Conservation (phyloP, 495 filamentous ascomycete species). For the Neurospora africana region DNA sequence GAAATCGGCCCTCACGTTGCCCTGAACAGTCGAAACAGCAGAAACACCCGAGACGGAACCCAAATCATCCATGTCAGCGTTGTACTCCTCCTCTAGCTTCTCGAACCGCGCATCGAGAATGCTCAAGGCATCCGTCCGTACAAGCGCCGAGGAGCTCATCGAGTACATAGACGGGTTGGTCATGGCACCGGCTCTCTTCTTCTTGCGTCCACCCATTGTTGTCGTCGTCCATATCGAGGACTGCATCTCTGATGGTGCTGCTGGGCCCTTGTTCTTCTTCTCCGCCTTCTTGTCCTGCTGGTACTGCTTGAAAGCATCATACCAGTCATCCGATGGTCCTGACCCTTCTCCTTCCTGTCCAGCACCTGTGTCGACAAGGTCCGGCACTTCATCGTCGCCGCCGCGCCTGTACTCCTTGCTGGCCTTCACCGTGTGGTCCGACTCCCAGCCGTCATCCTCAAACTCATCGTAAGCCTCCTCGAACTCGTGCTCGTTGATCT, state of each 20-base stretch:
- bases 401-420: conserved; percentile 30
- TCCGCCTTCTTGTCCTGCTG: conserved; percentile 58
- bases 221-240: conserved; percentile 73
- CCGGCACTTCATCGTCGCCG: conserved; percentile 36
- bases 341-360: conserved; percentile 24
- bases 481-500: conserved; percentile 41
- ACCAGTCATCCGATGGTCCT: conserved; percentile 58
- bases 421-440: conserved; percentile 81
- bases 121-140: conserved; percentile 78
- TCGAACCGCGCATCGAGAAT: conserved; percentile 87
- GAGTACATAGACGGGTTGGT: conserved; percentile 85
- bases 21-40: conserved; percentile 40
- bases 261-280: conserved; percentile 28
- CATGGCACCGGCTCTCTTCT: conserved; percentile 85
- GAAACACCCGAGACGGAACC: conserved; percentile 36
- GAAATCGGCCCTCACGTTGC: conserved; percentile 60
- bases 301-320: conserved; percentile 82
- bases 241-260: conserved; percentile 49
- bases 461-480: conserved; percentile 43
- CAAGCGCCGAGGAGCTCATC: conserved; percentile 89
- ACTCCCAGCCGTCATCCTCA: conserved; percentile 75
- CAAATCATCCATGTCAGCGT: conserved; percentile 58
- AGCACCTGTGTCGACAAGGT: conserved; percentile 32
- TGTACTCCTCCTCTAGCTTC: conserved; percentile 73
- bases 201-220: conserved; percentile 59